Evolutionary conservation across 78 protist genomes (phyloP).

Genomic region (Creolimax fragrantissima): DNA sequence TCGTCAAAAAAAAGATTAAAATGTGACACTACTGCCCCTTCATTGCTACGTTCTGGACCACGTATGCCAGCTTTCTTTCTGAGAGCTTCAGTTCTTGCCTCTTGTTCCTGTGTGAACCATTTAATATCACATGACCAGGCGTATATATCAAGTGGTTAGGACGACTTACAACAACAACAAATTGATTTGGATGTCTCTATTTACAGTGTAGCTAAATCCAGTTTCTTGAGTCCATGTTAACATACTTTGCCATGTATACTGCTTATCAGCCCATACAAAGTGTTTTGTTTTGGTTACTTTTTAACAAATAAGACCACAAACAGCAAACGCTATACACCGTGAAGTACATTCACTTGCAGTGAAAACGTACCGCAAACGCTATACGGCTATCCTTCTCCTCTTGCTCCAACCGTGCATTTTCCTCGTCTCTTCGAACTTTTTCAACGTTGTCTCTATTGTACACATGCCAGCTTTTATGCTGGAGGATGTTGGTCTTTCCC

Average conservation of each 20-base stretch:
- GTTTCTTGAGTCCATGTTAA: no score
- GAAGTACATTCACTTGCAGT: no score
- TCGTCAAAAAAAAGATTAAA: background rate
- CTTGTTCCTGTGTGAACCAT: background rate
- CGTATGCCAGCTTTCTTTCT: background rate
- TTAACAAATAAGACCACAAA: no score
- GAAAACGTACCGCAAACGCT: background rate
- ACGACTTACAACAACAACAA: no score
- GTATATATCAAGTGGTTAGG: no score
- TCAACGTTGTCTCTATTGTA: background rate
- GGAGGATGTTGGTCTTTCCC: background rate
- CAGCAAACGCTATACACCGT: no score
- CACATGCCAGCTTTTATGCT: constrained; percentile 5
- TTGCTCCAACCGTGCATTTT: background rate
- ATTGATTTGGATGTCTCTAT: no score
- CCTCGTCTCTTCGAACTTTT: background rate
- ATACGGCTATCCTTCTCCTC: background rate
- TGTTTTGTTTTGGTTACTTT: no score
- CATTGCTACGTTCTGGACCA: background rate
- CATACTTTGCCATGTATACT: no score
- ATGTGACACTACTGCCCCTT: background rate
- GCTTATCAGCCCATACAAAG: no score
- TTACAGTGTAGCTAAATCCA: no score
- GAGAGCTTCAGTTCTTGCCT: background rate
- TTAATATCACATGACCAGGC: no score